Evolutionary conservation across 2,329 filamentous ascomycete species (phyloP).

Genomic region (Xylaria sp.): DNA sequence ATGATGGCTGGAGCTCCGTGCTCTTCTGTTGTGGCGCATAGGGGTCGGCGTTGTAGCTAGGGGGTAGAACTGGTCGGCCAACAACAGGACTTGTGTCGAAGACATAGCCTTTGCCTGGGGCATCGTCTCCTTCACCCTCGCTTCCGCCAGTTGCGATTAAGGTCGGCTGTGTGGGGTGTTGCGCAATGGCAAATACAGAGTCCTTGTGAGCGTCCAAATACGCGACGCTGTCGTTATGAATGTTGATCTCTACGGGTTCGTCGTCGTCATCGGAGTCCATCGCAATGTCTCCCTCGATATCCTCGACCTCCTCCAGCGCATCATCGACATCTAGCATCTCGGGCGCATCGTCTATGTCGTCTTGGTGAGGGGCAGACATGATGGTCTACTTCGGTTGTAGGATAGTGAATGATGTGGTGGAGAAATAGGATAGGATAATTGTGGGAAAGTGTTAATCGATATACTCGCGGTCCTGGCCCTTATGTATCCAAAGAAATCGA

Average conservation of each 20-base stretch:
- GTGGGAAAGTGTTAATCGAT: background rate
- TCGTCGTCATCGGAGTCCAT: conserved; percentile 85
- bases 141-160: conserved; percentile 88
- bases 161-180: conserved; percentile 81
- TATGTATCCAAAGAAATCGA: background rate
- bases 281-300: conserved; percentile 72
- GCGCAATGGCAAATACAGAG: conserved; percentile 93
- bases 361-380: conserved; percentile 52
- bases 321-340: conserved; percentile 82
- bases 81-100: conserved; percentile 77
- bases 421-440: background rate
- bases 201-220: conserved; percentile 93
- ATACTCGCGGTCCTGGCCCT: background rate
- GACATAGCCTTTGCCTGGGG: conserved; percentile 83
- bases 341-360: conserved; percentile 66
- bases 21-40: conserved; percentile 63
- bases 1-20: conserved; percentile 71
- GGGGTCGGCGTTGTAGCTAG: conserved; percentile 76
- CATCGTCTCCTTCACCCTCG: conserved; percentile 67
- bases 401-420: background rate
- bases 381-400: conserved; percentile 23
- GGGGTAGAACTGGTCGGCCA: conserved; percentile 75
- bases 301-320: conserved; percentile 74
- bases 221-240: conserved; percentile 92
- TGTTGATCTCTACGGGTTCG: conserved; percentile 74